Evolutionary conservation across 495 filamentous ascomycete genomes (phyloP), one percentile per base, ranked within the genome.

Genomic region (Aspergillus saccharolyticus): DNA sequence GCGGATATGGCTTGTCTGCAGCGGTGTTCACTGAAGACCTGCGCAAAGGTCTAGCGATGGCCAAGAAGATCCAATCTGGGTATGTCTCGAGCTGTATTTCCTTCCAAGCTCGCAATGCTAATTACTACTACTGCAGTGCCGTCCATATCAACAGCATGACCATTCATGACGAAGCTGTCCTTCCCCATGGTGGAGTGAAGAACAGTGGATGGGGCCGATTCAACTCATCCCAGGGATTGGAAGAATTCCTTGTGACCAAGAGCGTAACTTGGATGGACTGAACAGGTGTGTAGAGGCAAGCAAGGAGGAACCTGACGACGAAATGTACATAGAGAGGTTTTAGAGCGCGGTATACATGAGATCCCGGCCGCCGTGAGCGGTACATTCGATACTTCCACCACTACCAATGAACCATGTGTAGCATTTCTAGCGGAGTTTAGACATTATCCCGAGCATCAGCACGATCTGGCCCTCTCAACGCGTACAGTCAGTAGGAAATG

Each of bases 141-240:
- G 88, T 96, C 21, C 91, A 96, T 70, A 91, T 96, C 65, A 96
- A 96, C 66, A 83, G 76, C 57, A 91, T 92, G 88, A 89, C 85
- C 0, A 83, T 96, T 6, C 89, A 96, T 63, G 91, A 96, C 63
- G 90, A 96, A 73, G 74, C 84, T 2, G 77, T 74, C 18, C 67
- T 95, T 50, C 89, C 90, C 16, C 90, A 95, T 73, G 90, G 91
- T 15, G 91, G 91, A 19, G 83, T 85, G 52, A 96, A 96, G 80
- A 82, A 84, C 53, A 90, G 87, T 62, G 91, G 91, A 3, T 92
- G 83, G 74, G 91, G 91, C 0, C 67, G 83, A 9, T 86, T 86
- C 63, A 83, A 83, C 64, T 74, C 70, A 0, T 68, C 66, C 20
- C 75, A 76, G 62, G 83, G 83, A 0, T 54, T 86, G 49, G 73